Evolutionary conservation across 805 yeast species (phyloP), one percentile per base, ranked within the genome.

Genomic region (Jamesozyma spencerorum): DNA sequence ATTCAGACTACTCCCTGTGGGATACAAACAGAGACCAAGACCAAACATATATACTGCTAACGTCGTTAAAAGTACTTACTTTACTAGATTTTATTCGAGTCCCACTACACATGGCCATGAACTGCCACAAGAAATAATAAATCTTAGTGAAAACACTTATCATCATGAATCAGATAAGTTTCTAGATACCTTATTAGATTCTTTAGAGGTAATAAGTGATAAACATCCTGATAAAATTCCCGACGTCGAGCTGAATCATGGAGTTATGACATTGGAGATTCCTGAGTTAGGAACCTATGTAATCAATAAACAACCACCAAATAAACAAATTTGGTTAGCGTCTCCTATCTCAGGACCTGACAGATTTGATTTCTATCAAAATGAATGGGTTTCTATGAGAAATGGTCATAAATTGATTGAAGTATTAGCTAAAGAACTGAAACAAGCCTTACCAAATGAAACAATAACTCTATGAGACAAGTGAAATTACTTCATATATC

Each of bases 251-350:
- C 66, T 51, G 10, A 53, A 63, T 53, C 90, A 82, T 48, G 99
- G 99, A 6, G 97, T 92, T 7, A 62, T 92, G 63, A 79, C 90
- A 1, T 59, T 92, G 42, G 75, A 70, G 5, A 52, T 84, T 14
- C 85, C 90, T 3, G 74, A 78, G 1, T 66, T 69, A 14, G 97
- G 97, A 1, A 74, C 88, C 0, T 92, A 92, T 57, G 95, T 92
- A 22, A 80, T 92, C 56, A 92, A 92, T 66, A 90, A 87, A 57
- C 97, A 92, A 63, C 98, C 98, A 1, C 97, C 98, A 3, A 92
- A 87, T 64, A 82, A 85, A 63, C 99, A 92, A 60, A 81, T 92
- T 24, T 92, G 99, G 99, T 70, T 90, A 39, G 77, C 94, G 44
- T 83, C 95, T 34, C 99, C 99, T 0, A 56, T 86, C 3, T 82